Evolutionary conservation across 768 basidiomycete species (phyloP).

Genomic region (Chalciporus sphaerocephalus): DNA sequence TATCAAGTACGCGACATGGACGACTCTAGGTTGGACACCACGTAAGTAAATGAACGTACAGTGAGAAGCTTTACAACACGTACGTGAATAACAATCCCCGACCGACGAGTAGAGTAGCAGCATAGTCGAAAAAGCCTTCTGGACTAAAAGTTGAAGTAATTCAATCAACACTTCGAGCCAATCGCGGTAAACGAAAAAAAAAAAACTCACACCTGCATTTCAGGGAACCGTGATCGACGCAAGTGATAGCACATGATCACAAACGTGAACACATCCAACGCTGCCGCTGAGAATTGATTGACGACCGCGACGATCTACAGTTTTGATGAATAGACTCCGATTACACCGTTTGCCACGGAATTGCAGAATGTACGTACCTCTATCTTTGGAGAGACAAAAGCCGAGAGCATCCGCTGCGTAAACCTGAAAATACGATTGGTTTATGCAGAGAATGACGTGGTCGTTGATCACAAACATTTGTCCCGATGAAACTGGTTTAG

Average conservation of each 20-base stretch:
- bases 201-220: constrained; percentile 14
- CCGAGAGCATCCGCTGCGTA: constrained; percentile 19
- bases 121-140: constrained; percentile 1
- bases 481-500: constrained; percentile 13
- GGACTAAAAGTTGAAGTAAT: constrained; percentile 10
- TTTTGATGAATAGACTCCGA: background rate
- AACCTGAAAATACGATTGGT: constrained; percentile 10
- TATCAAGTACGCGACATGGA: constrained; percentile 16
- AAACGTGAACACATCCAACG: constrained; percentile 13
- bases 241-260: constrained; percentile 18
- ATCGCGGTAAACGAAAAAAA: background rate
- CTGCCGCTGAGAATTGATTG: constrained; percentile 6
- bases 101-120: constrained; percentile 4
- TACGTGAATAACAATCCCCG: constrained; percentile 26
- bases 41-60: background rate
- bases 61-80: constrained; percentile 3
- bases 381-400: constrained; percentile 15
- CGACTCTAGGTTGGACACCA: constrained; percentile 6
- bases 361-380: constrained; percentile 11
- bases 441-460: background rate
- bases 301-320: constrained; percentile 14
- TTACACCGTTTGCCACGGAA: background rate
- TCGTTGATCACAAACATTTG: constrained; percentile 23
- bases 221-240: constrained; percentile 16
- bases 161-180: background rate